Evolutionary conservation across 164 flowering plant genomes (phyloP), one percentile per base, ranked within the genome.

Genomic region (Annona cherimola): DNA sequence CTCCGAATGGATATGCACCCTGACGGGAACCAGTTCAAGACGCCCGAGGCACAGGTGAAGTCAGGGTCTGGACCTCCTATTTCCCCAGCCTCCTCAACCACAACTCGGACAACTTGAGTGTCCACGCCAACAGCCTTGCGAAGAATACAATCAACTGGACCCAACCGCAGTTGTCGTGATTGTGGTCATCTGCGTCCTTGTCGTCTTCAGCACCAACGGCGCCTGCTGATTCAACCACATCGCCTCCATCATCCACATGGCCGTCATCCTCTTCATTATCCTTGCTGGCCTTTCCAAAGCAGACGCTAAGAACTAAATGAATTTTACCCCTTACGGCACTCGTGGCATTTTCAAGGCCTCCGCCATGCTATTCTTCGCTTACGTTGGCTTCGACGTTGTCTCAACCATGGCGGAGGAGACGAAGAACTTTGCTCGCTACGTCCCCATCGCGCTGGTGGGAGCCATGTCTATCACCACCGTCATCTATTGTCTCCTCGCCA

Each of bases 391-490:
- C 68, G 93, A 89, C 59, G 86, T 76, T 0, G 83, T 89, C 0
- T 61, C 93, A 1, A 89, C 93, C 5, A 72, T 89, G 86, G 93
- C 88, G 0, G 93, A 89, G 77, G 93, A 89, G 70, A 85, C 86
- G 0, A 85, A 85, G 72, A 85, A 89, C 43, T 91, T 91, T 0
- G 86, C 76, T 0, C 55, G 78, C 3, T 89, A 89, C 69, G 84
- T 89, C 43, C 93, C 93, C 3, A 82, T 89, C 50, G 93, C 90
- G 2, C 80, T 89, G 4, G 72, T 87, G 1, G 90, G 90, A 0
- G 84, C 93, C 7, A 87, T 89, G 88, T 67, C 70, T 4, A 67
- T 85, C 54, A 78, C 76, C 20, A 81, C 79, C 19, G 0, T 65
- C 1, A 19, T 69, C 0, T 88, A 88, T 41, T 88, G 90, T 54